phyloP scores from a whole-genome alignment of 345 rosid species.

The Linum lewisii region DNA sequence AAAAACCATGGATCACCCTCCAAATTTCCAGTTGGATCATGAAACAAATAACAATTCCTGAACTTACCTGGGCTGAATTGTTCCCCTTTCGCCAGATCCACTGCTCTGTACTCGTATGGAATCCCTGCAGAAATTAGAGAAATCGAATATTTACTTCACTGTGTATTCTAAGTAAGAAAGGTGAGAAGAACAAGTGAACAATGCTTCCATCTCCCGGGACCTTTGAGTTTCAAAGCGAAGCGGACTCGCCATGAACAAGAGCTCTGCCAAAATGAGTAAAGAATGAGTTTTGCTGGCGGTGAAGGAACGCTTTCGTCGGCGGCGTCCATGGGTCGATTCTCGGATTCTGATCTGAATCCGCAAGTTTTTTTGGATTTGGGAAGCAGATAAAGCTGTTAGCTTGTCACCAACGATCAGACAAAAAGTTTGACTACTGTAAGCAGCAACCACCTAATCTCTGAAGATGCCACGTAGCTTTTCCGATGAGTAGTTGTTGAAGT shows the following conservation, averaged over 20 bases:
- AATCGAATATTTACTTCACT: too few relatives aligned
- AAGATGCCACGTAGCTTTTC: too few relatives aligned
- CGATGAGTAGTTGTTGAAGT: too few relatives aligned
- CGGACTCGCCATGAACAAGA: constrained; percentile 68
- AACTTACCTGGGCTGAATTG: constrained; percentile 34
- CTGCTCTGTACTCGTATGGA: constrained; percentile 37
- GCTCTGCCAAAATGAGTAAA: constrained; percentile 48
- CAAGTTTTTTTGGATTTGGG: too few relatives aligned
- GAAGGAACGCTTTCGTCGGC: background rate
- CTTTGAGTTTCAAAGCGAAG: constrained; percentile 45
- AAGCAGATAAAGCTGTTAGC: too few relatives aligned
- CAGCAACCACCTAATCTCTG: too few relatives aligned
- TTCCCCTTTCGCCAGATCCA: constrained; percentile 35
- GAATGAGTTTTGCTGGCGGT: constrained; percentile 22
- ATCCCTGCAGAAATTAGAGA: constrained; percentile 25
- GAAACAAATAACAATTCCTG: too few relatives aligned
- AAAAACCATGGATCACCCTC: background rate
- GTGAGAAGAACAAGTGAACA: background rate
- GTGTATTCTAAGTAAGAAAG: background rate
- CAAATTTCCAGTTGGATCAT: too few relatives aligned
- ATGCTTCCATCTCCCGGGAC: constrained; percentile 10
- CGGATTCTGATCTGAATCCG: too few relatives aligned
- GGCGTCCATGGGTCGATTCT: too few relatives aligned
- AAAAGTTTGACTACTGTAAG: too few relatives aligned
- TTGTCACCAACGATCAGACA: too few relatives aligned